These are phyloP conservation scores for Cyphellophora attinorum DNA, from an alignment of 2,329 filamentous ascomycete genomes.

Conservation along the genomic window DNA sequence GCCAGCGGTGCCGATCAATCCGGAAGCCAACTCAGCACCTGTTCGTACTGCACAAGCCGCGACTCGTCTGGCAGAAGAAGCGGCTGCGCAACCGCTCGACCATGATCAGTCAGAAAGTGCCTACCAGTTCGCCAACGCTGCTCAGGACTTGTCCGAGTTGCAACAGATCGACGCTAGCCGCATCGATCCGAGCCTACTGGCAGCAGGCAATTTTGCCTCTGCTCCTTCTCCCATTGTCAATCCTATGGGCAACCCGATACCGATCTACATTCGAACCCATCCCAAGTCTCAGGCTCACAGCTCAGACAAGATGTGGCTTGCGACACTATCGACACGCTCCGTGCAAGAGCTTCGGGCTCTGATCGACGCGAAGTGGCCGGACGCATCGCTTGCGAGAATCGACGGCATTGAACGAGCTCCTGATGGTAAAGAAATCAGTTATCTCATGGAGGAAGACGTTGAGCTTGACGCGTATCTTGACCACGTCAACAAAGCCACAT, in stretches of 20 bases:
- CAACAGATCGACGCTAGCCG: too few species aligned
- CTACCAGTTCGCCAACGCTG: conserved; percentile 7
- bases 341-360: conserved; percentile 55
- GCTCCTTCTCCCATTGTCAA: conserved; percentile 17
- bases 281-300: conserved; percentile 48
- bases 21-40: neutral
- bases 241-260: conserved; percentile 30
- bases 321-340: conserved; percentile 48
- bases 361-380: conserved; percentile 52
- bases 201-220: conserved; percentile 40
- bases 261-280: conserved; percentile 62
- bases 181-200: conserved; percentile 55
- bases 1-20: conserved; percentile 1
- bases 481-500: conserved; percentile 51
- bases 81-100: conserved; percentile 2
- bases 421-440: conserved; percentile 48
- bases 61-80: too few species aligned
- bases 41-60: neutral
- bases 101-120: conserved; percentile 23
- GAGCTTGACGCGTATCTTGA: conserved; percentile 64
- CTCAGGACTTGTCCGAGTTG: conserved; percentile 33
- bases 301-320: conserved; percentile 51
- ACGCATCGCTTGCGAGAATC: conserved; percentile 48
- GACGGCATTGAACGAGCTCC: conserved; percentile 54
- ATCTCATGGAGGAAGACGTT: conserved; percentile 59